Conservation (phyloP, 495 filamentous ascomycete species). For the Aspergillus ellipticus region DNA sequence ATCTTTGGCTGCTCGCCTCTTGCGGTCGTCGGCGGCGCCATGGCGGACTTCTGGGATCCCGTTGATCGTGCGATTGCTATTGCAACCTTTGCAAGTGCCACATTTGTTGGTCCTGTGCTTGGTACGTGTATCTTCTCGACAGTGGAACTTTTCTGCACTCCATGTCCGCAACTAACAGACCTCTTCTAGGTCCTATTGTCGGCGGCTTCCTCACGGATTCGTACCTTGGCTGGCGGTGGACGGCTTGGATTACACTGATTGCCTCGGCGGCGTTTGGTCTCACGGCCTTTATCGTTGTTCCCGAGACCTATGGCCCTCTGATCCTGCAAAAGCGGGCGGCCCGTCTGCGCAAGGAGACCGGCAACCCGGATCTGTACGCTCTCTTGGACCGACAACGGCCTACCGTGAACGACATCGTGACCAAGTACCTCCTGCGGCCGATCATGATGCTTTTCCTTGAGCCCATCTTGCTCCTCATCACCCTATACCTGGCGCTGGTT, state of each 20-base stretch:
- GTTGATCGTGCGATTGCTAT: conserved; percentile 60
- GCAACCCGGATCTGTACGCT: conserved; percentile 58
- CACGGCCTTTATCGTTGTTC: conserved; percentile 47
- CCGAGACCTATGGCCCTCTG: conserved; percentile 58
- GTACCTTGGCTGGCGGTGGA: conserved; percentile 62
- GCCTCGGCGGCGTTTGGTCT: conserved; percentile 47
- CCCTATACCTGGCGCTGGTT: conserved; percentile 48
- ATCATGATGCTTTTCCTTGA: conserved; percentile 57
- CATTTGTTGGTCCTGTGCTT: conserved; percentile 54
- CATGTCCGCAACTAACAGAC: conserved; percentile 6
- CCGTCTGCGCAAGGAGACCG: conserved; percentile 54
- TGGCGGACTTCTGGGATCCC: conserved; percentile 60
- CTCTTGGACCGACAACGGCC: conserved; percentile 54
- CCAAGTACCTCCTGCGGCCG: conserved; percentile 56
- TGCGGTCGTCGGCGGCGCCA: conserved; percentile 56
- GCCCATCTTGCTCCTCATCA: conserved; percentile 56
- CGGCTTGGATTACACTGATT: conserved; percentile 61
- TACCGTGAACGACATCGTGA: conserved; percentile 40
- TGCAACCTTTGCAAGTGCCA: conserved; percentile 49
- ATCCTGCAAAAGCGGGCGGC: conserved; percentile 55
- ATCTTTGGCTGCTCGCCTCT: conserved; percentile 62
- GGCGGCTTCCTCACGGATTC: conserved; percentile 56
- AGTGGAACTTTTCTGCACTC: conserved; percentile 12
- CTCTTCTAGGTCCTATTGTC: conserved; percentile 19
- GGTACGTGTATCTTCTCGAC: conserved; percentile 24